Base-by-base conservation (phyloP, 768 basidiomycete genomes). In the Porpolomopsis calyptriformis region DNA sequence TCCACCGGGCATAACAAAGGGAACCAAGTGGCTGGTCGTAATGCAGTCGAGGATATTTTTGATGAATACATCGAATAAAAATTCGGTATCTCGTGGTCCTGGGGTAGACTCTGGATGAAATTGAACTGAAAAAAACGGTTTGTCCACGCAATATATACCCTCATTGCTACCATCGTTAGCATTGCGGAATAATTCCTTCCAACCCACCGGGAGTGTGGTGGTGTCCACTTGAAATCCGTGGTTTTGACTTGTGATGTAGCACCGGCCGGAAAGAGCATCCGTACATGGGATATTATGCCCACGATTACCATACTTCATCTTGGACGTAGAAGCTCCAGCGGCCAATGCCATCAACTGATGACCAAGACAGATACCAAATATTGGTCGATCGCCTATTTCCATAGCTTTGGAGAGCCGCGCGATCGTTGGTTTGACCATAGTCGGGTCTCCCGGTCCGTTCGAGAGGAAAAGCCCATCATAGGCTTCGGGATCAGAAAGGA, bases 251-350 rank as follows among this genome's bases (percentile, higher is more conserved):
- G 96, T 99, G 69, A 99, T 98, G 64, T 98, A 99, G 69, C 96
- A 99, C 45, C 96, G 74, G 24, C 93, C 96, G 40, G 88, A 90
- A 45, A 94, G 74, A 34, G 85, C 76, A 61, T 92, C 89, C 14
- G 89, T 98, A 62, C 94, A 98, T 2, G 96, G 96, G 59, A 99
- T 90, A 64, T 99, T 99, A 62, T 97, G 92, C 3, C 96, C 96
- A 52, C 96, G 89, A 59, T 99, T 99, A 31, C 96, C 96, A 62
- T 98, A 98, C 70, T 97, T 97, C 92, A 99, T 98, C 67, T 99
- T 99, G 29, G 88, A 89, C 4, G 96, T 98, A 51, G 73, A 77
- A 4, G 91, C 94, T 26, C 96, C 96, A 1, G 88, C 84, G 24
- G 96, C 96, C 50, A 97, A 77, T 5, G 93, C 92, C 56, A 99